phyloP scores from a whole-genome alignment of 768 basidiomycete species.

The Hericium alpestre region DNA sequence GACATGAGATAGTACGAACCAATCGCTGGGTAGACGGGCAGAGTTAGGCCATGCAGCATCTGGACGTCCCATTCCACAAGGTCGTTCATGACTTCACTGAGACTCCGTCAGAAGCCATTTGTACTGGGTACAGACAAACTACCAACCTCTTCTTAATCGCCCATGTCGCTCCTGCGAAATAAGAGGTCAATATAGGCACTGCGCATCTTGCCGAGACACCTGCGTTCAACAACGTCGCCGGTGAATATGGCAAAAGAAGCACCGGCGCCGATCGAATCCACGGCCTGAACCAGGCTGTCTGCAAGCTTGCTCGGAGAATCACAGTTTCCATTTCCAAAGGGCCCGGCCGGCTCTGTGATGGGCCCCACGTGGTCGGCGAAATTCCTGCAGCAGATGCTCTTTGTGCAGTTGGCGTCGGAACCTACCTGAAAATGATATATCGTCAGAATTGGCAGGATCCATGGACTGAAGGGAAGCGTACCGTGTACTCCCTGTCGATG shows the following conservation, averaged over 20 bases:
- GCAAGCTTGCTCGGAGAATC: background rate
- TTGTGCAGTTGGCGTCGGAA: slow-evolving; percentile 1
- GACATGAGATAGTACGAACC: slow-evolving; percentile 21
- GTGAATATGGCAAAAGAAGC: slow-evolving; percentile 49
- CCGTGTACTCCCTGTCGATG: background rate
- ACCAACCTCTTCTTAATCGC: slow-evolving; percentile 32
- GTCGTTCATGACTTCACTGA: slow-evolving; percentile 25
- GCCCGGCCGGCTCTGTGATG: background rate
- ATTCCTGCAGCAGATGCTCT: slow-evolving; percentile 2
- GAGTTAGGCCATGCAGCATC: slow-evolving; percentile 28
- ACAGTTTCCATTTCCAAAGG: background rate
- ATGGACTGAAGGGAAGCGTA: background rate
- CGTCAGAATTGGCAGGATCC: background rate
- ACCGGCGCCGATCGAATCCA: too few relatives aligned
- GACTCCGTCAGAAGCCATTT: too few relatives aligned
- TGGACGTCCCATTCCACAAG: slow-evolving; percentile 36
- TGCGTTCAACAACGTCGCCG: slow-evolving; percentile 55
- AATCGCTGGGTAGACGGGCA: slow-evolving; percentile 39
- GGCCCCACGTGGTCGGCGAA: background rate
- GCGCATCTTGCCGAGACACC: background rate
- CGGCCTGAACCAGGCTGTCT: background rate
- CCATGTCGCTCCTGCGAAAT: slow-evolving; percentile 37
- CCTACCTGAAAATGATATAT: background rate
- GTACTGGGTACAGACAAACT: background rate
- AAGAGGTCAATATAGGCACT: background rate